Evolutionary conservation across 2,329 filamentous ascomycete species (phyloP).

Genomic region (Polychaeton citri): DNA sequence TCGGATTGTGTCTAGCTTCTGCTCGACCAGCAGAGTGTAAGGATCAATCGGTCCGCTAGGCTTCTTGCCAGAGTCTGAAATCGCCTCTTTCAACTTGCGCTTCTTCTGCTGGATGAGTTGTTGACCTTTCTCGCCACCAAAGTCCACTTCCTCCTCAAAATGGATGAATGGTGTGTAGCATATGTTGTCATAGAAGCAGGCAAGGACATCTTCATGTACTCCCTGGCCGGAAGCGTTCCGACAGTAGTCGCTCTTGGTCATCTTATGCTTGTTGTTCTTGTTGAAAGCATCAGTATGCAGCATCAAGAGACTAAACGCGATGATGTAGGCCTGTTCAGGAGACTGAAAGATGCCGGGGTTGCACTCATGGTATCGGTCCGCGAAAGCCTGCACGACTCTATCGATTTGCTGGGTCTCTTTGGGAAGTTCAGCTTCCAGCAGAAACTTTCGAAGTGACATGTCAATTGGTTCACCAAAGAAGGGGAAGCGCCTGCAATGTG

Average conservation of each 20-base stretch:
- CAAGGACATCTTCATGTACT: constrained; percentile 83
- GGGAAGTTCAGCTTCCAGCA: constrained; percentile 92
- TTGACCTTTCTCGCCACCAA: constrained; percentile 52
- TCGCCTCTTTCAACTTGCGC: constrained; percentile 52
- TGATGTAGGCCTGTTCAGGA: constrained; percentile 93
- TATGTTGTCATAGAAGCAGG: constrained; percentile 97
- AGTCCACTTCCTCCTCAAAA: constrained; percentile 81
- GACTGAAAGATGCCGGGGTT: constrained; percentile 90
- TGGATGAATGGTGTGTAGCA: constrained; percentile 97
- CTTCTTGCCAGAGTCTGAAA: constrained; percentile 56
- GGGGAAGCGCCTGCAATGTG: constrained; percentile 87
- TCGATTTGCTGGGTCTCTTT: constrained; percentile 98
- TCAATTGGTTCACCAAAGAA: constrained; percentile 97
- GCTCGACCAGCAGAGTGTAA: constrained; percentile 85
- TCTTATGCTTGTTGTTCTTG: constrained; percentile 98
- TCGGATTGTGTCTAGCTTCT: constrained; percentile 67
- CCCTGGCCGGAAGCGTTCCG: constrained; percentile 88
- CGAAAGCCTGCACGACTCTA: constrained; percentile 82
- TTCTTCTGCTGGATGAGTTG: constrained; percentile 52
- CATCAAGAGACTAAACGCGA: constrained; percentile 91
- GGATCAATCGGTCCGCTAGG: constrained; percentile 61
- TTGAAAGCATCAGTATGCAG: constrained; percentile 99
- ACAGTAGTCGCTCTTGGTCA: constrained; percentile 90
- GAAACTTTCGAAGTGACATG: constrained; percentile 87
- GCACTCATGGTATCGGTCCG: constrained; percentile 94